A percentile compares a stretch with the other conserved stretches of the same genome.
These are phyloP conservation scores for Saturnispora sanitii DNA, from an alignment of 805 yeast genomes.

Conservation along the genomic window DNA sequence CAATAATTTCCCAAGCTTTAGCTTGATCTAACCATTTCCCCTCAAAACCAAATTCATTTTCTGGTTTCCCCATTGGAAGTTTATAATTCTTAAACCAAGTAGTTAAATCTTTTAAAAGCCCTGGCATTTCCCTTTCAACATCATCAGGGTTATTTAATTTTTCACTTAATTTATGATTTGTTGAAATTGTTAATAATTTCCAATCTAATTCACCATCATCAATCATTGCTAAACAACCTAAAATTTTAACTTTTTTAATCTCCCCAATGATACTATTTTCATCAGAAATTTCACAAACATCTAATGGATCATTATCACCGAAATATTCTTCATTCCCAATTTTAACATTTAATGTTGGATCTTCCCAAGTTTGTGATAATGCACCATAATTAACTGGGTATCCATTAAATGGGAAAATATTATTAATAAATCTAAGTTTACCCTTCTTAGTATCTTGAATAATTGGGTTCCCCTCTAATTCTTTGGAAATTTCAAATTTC, in stretches of 20 bases:
- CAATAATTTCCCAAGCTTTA: constrained; percentile 49
- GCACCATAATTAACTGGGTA: constrained; percentile 86
- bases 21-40: constrained; percentile 39
- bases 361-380: constrained; percentile 95
- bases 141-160: constrained; percentile 56
- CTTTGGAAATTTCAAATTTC: constrained; percentile 65
- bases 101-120: constrained; percentile 56
- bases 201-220: constrained; percentile 97
- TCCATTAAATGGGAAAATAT: constrained; percentile 75
- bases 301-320: constrained; percentile 95
- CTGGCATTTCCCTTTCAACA: constrained; percentile 59
- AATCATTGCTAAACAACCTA: constrained; percentile 69
- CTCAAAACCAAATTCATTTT: constrained; percentile 63
- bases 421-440: constrained; percentile 62
- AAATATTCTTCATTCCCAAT: constrained; percentile 22
- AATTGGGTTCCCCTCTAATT: constrained; percentile 58
- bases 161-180: constrained; percentile 53
- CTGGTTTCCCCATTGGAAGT: constrained; percentile 72
- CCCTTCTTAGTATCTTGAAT: constrained; percentile 67
- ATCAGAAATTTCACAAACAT: constrained; percentile 67
- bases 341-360: constrained; percentile 49
- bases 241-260: constrained; percentile 53
- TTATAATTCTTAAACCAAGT: constrained; percentile 81
- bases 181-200: constrained; percentile 71
- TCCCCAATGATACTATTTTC: constrained; percentile 35